phyloP scores from a whole-genome alignment of 148 eudicot genomes.

The Pharnaceum exiguum region DNA sequence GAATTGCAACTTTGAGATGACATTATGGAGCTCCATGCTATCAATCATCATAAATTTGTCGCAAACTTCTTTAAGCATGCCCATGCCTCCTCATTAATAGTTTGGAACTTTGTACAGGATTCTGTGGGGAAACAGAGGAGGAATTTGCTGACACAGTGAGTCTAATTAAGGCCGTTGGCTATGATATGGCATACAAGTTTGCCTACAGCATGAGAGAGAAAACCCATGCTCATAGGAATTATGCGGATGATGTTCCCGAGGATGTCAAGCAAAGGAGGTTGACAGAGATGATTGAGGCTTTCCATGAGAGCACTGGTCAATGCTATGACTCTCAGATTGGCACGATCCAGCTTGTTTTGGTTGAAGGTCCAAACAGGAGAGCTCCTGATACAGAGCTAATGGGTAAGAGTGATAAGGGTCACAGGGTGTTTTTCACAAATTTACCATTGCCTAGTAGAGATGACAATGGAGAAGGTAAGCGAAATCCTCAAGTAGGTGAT shows the following conservation, averaged over 20 bases:
- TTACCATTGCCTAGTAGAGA: conserved; percentile 45
- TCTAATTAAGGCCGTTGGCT: conserved; percentile 70
- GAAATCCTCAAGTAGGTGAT: conserved; percentile 70
- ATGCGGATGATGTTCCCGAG: conserved; percentile 77
- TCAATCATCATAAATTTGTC: background rate
- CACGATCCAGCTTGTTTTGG: conserved; percentile 73
- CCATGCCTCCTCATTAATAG: background rate
- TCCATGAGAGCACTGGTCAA: conserved; percentile 86
- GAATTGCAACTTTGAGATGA: too few relatives aligned
- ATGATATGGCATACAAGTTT: conserved; percentile 99
- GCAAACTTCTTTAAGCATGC: background rate
- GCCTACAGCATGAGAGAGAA: conserved; percentile 99
- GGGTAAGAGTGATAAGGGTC: conserved; percentile 93
- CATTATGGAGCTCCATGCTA: background rate
- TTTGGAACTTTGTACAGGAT: conserved; percentile 42
- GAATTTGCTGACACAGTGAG: conserved; percentile 72
- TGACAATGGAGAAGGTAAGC: conserved; percentile 25
- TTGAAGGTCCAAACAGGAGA: conserved; percentile 94
- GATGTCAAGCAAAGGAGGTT: conserved; percentile 82
- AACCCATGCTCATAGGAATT: conserved; percentile 95
- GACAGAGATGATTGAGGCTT: conserved; percentile 76
- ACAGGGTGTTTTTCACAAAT: conserved; percentile 55
- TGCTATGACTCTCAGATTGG: conserved; percentile 80
- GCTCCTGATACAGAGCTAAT: conserved; percentile 88
- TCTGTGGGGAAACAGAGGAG: conserved; percentile 93